Conservation (phyloP, 106 monocot genomes). For the Allium fistulosum region DNA sequence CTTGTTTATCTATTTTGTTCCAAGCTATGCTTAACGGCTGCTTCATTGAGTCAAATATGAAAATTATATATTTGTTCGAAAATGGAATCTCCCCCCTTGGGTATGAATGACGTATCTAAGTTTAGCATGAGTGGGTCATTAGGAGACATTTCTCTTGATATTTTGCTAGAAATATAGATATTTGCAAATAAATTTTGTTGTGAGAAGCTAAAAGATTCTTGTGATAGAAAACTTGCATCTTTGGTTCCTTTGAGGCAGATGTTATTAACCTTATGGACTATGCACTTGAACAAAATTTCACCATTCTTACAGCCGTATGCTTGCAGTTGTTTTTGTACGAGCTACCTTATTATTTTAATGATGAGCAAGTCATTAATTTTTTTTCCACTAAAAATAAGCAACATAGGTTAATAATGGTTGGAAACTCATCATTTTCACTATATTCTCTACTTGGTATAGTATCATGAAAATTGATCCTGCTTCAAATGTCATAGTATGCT, state of each 20-base stretch:
- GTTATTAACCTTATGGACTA: slow-evolving; percentile 81
- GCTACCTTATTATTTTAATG: slow-evolving; percentile 59
- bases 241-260: slow-evolving; percentile 68
- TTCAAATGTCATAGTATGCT: slow-evolving; percentile 46
- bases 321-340: slow-evolving; percentile 74
- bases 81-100: slow-evolving; percentile 72
- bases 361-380: slow-evolving; percentile 63
- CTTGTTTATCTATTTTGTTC: slow-evolving; percentile 73
- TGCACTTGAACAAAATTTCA: slow-evolving; percentile 75
- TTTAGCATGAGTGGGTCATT: slow-evolving; percentile 43
- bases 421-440: slow-evolving; percentile 64
- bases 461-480: slow-evolving; percentile 51
- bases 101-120: slow-evolving; percentile 64
- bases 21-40: slow-evolving; percentile 87
- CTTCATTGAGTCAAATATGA: slow-evolving; percentile 73
- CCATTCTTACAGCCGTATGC: slow-evolving; percentile 68
- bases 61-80: slow-evolving; percentile 78
- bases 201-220: slow-evolving; percentile 81
- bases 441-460: slow-evolving; percentile 88
- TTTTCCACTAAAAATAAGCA: slow-evolving; percentile 43
- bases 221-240: slow-evolving; percentile 77
- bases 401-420: slow-evolving; percentile 48
- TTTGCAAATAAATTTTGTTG: slow-evolving; percentile 95
- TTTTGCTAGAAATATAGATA: slow-evolving; percentile 65
- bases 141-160: slow-evolving; percentile 40